Conservation (phyloP, 345 rosid species). For the Eucalyptus guilfoylei region DNA sequence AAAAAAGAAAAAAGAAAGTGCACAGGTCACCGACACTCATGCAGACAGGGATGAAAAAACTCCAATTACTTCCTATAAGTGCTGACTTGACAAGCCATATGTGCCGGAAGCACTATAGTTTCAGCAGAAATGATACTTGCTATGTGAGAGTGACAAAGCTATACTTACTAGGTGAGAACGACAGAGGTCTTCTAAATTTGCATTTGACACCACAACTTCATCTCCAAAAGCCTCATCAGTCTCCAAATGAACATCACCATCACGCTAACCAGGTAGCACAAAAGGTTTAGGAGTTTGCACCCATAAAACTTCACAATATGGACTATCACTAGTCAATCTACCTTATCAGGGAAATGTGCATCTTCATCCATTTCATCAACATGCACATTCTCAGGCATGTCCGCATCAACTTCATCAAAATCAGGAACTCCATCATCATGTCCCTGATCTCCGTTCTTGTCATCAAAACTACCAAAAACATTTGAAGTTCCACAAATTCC, state of each 20-base stretch:
- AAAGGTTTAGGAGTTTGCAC: background rate
- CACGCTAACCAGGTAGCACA: conserved; percentile 19
- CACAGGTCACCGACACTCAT: background rate
- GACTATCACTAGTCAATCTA: background rate
- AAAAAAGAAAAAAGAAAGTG: background rate
- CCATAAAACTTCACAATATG: background rate
- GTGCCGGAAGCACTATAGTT: background rate
- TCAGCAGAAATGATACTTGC: background rate
- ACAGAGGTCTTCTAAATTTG: conserved; percentile 91
- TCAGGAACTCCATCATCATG: conserved; percentile 38
- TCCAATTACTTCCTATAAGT: background rate
- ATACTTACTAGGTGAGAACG: conserved; percentile 82
- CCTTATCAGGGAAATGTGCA: conserved; percentile 18
- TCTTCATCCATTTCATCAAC: conserved; percentile 71
- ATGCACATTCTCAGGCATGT: conserved; percentile 27
- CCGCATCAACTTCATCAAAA: conserved; percentile 33
- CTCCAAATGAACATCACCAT: conserved; percentile 12
- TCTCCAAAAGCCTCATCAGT: conserved; percentile 25
- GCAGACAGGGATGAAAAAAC: background rate
- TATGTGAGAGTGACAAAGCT: background rate
- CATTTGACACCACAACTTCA: conserved; percentile 31
- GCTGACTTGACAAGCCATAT: background rate
- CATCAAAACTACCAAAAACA: conserved; percentile 18
- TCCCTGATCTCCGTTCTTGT: conserved; percentile 20
- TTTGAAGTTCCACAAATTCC: conserved; percentile 23